phyloP scores from a whole-genome alignment of 768 basidiomycete genomes.

The Thelephora aurantiotincta region DNA sequence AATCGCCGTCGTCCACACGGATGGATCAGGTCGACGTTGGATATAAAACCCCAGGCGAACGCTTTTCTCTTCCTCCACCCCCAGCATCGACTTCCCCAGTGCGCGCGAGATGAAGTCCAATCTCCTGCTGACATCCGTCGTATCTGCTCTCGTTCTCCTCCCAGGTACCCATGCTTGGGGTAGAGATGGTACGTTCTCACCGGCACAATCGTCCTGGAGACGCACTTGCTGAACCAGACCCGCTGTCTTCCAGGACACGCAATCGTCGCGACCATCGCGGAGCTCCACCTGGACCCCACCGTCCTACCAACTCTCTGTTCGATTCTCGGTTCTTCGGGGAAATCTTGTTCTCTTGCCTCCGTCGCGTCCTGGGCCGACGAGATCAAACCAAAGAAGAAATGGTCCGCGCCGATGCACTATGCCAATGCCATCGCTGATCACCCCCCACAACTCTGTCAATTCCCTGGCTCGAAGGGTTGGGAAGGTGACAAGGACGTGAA shows the following conservation, averaged over 20 bases:
- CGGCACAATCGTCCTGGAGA: background rate
- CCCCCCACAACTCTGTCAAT: constrained; percentile 62
- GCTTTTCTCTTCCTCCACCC: too few relatives aligned
- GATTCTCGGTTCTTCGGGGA: constrained; percentile 39
- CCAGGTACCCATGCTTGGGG: constrained; percentile 25
- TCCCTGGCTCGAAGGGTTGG: constrained; percentile 71
- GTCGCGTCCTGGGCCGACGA: constrained; percentile 86
- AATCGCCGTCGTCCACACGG: too few relatives aligned
- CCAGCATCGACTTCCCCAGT: too few relatives aligned
- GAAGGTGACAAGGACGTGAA: constrained; percentile 42
- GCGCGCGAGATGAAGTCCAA: too few relatives aligned
- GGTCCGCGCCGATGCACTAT: constrained; percentile 69
- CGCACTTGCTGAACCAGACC: background rate
- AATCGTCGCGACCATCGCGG: constrained; percentile 87
- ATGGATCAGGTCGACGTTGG: too few relatives aligned
- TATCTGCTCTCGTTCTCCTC: too few relatives aligned
- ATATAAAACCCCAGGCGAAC: too few relatives aligned
- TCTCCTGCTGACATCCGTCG: too few relatives aligned
- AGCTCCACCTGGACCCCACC: constrained; percentile 73
- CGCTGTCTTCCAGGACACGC: constrained; percentile 51
- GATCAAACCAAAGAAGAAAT: constrained; percentile 39
- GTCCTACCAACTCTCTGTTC: constrained; percentile 52
- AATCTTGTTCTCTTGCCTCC: constrained; percentile 67
- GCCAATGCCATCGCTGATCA: constrained; percentile 62
- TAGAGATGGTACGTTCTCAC: constrained; percentile 18